phyloP scores from a whole-genome alignment of 129 eudicot genomes.

The Saussurea involucrata region DNA sequence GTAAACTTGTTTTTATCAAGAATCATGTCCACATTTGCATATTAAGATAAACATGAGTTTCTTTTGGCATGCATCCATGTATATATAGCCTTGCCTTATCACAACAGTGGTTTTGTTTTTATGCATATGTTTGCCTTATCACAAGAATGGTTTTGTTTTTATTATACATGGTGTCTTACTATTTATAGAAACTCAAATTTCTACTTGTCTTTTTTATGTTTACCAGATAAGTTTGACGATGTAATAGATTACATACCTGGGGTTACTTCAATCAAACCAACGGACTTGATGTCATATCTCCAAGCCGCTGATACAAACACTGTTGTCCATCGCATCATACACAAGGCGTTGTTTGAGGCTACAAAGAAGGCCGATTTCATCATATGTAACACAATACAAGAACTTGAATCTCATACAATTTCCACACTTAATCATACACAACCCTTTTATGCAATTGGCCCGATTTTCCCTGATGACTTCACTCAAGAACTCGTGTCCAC shows the following conservation, averaged over 20 bases:
- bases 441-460: slow-evolving; percentile 79
- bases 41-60: not conserved
- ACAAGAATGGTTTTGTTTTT: not conserved
- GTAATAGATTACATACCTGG: slow-evolving; percentile 77
- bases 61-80: not conserved
- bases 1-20: not conserved
- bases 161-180: not conserved
- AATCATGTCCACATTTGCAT: not conserved
- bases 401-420: slow-evolving; percentile 58
- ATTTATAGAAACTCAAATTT: not conserved
- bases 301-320: slow-evolving; percentile 53
- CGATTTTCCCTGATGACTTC: slow-evolving; percentile 46
- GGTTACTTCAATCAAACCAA: slow-evolving; percentile 55
- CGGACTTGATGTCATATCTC: slow-evolving; percentile 72
- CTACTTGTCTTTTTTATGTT: not conserved
- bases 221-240: slow-evolving; percentile 48
- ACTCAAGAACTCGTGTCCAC: slow-evolving; percentile 49
- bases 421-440: slow-evolving; percentile 39
- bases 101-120: not conserved
- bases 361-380: slow-evolving; percentile 64
- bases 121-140: not conserved
- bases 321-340: slow-evolving; percentile 44
- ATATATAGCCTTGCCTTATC: not conserved
- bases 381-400: slow-evolving; percentile 73
- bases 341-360: slow-evolving; percentile 44